Base-by-base conservation (phyloP, 1,284 basidiomycete species). In the Boletellus deceptivus region DNA sequence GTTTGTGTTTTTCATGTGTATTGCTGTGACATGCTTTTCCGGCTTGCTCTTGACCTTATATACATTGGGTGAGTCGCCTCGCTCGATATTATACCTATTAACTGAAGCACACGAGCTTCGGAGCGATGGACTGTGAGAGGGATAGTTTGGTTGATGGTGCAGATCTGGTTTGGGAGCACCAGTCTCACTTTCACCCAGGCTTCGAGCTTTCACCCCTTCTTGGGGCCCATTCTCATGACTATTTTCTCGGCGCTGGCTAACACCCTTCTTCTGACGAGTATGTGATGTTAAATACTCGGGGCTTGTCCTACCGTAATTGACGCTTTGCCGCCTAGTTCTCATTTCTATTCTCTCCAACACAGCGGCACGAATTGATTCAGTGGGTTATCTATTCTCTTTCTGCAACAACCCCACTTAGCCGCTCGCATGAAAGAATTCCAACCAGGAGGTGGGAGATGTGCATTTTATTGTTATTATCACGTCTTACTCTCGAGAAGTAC, bases 291-390 rank as follows among this genome's bases (percentile, higher is more conserved):
- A 36, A 25, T 38, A 43, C 44, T 35, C 14, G 17, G 25, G 11
- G n/a, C 38, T 2, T 29, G n/a, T 39, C n/a, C 6, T 2, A 1
- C 36, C 38, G 27, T 14, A 34, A n/a, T 40, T 53, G 20, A 63
- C 24, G 0, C 7, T 3, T 35, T 41, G 11, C 20, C 14, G 17
- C 35, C 17, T 3, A 80, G 89, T 94, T 60, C 75, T 96, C 29
- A 93, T 93, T 53, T 92, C 89, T 4, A 89, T 93, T 49, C 71
- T 94, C 36, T 91, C 91, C 6, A 90, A 91, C 63, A 93, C 91
- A 1, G 91, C 91, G 56, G 84, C 89, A 8, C 75, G 79, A 48
- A 91, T 95, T 59, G 86, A 88, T 67, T 75, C 82, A 9, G 89
- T 89, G 60, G 58, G 85, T 75, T 20, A 7, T 18, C 46, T 18